phyloP scores from a whole-genome alignment of 495 filamentous ascomycete species.

The Aspergillus sclerotiicarbonarius region DNA sequence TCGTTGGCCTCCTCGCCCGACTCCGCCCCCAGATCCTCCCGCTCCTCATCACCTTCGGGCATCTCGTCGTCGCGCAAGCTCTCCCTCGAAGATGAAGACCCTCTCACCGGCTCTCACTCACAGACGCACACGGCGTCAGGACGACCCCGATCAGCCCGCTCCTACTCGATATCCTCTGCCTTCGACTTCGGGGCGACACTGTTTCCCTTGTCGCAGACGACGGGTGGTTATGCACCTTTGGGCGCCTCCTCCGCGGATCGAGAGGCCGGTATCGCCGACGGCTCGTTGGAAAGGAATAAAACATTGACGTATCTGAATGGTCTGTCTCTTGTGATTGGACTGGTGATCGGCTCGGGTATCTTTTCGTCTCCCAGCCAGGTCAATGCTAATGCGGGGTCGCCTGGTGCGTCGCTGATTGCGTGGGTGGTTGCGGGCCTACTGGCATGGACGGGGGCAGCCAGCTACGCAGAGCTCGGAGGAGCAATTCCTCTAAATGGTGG shows the following conservation, averaged over 20 bases:
- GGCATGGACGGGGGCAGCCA: conserved; percentile 95
- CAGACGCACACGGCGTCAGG: conserved; percentile 45
- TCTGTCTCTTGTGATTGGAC: conserved; percentile 79
- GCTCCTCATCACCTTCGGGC: conserved; percentile 76
- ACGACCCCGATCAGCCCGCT: conserved; percentile 56
- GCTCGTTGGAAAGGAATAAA: conserved; percentile 87
- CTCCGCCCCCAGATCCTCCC: conserved; percentile 55
- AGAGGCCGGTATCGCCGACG: conserved; percentile 44
- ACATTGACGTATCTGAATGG: conserved; percentile 93
- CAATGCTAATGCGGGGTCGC: conserved; percentile 87
- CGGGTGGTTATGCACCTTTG: conserved; percentile 76
- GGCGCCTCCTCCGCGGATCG: conserved; percentile 63
- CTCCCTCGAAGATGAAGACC: conserved; percentile 84
- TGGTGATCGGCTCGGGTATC: conserved; percentile 97
- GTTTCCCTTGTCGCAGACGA: conserved; percentile 87
- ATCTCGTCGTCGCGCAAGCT: conserved; percentile 87
- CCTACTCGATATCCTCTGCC: conserved; percentile 85
- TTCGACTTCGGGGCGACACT: conserved; percentile 92
- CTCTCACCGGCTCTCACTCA: conserved; percentile 59
- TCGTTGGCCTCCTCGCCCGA: conserved; percentile 76
- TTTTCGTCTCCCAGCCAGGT: conserved; percentile 95
- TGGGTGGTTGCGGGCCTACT: conserved; percentile 88
- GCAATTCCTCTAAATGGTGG: conserved; percentile 96
- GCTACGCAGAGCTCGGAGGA: conserved; percentile 93
- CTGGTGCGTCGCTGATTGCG: conserved; percentile 83